Evolutionary conservation across 2,329 filamentous ascomycete species (phyloP), one percentile per base, ranked within the genome.

Genomic region (Fusarium sp.): DNA sequence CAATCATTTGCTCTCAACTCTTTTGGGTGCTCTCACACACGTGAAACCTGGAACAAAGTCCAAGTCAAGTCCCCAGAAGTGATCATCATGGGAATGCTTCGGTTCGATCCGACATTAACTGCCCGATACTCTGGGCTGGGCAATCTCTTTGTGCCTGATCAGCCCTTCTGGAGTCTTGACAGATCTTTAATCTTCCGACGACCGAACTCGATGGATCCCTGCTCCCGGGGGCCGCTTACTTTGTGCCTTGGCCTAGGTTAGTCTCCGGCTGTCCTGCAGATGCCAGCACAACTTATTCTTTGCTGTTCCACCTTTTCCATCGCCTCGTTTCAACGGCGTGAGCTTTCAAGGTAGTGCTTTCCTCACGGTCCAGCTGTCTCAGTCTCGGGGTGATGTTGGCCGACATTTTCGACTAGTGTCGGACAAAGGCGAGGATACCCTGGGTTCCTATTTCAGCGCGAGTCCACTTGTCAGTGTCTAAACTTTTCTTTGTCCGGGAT

Each of bases 51-150:
- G 60, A 66, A 50, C 32, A 27, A 20, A 20, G 56, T 54, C n/a
- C 34, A 38, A 38, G 44, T 49, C 5, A 49, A 29, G 51, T 66
- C 70, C 61, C 69, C 66, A 65, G 59, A 69, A 46, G 54, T 66
- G 74, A 76, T 76, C 74, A 73, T 66, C 69, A 24, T 46, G 38
- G 34, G 18, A 59, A 65, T 44, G 14, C 63, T 59, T 76, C 72
- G 72, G 70, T 53, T 64, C 58, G 56, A 63, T 50, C 63, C 68
- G 64, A 69, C 16, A 18, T 59, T 20, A 46, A 38, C 34, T n/a
- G 34, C 34, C 34, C 49, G 34, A 22, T 27, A 5, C 32, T 27
- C 24, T 42, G 42, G 18, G 59, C 73, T 75, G 64, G 72, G 73
- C 63, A 71, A 46, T 29, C 20, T 64, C 45, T 32, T 25, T 61